Conservation (phyloP, 192 early-diverging fungal genomes). For the Martensiomyces pterosporus region DNA sequence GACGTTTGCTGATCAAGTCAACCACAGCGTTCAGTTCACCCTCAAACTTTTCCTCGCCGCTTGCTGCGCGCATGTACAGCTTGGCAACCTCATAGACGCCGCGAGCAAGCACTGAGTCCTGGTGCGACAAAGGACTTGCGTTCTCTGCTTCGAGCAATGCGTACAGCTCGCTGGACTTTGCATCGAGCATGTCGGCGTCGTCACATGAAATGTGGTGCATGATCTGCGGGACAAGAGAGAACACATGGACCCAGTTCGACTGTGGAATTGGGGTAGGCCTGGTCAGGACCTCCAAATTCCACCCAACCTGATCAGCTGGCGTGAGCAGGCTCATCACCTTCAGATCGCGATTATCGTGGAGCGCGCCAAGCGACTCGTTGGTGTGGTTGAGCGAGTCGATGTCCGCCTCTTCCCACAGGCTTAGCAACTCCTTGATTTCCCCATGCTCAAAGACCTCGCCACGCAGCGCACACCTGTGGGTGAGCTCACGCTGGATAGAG, state of each 20-base stretch:
- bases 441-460: conserved; percentile 56
- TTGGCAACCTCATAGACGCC: conserved; percentile 16
- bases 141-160: neutral
- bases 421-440: conserved; percentile 49
- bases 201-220: conserved; percentile 31
- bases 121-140: conserved; percentile 8
- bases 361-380: conserved; percentile 29
- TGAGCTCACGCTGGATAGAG: conserved; percentile 72
- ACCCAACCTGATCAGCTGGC: conserved; percentile 13
- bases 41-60: conserved; percentile 11
- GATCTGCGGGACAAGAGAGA: conserved; percentile 37
- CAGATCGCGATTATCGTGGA: conserved; percentile 71
- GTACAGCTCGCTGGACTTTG: conserved; percentile 10
- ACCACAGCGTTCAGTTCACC: conserved; percentile 14
- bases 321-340: conserved; percentile 54
- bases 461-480: conserved; percentile 61
- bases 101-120: conserved; percentile 20
- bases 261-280: conserved; percentile 30
- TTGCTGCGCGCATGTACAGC: conserved; percentile 15
- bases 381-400: conserved; percentile 54
- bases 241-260: conserved; percentile 17
- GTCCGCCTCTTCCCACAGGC: conserved; percentile 57
- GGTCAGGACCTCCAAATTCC: conserved; percentile 42
- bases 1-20: conserved; percentile 7
- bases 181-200: conserved; percentile 17